A percentile compares a stretch with the other conserved stretches of the same genome.
phyloP scores from a whole-genome alignment of 1,139 yeast genomes.

The Geotrichum cucujoidarum region DNA sequence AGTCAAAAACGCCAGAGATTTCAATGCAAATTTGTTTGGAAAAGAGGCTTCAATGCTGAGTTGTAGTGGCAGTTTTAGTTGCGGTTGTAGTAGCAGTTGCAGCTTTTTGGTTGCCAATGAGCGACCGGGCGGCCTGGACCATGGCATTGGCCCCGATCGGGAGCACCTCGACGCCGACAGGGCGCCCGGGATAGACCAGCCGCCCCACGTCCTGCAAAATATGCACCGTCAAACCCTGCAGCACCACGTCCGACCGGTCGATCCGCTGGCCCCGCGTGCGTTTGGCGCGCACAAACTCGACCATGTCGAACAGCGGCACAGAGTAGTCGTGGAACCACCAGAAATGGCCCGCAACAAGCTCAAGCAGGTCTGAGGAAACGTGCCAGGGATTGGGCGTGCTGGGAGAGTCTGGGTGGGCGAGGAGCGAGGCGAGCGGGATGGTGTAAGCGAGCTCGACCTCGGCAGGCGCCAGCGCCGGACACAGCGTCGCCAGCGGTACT shows the following conservation, averaged over 20 bases:
- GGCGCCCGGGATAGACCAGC: constrained; percentile 1
- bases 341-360: constrained; percentile 1
- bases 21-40: no score
- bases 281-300: background rate
- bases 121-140: no score
- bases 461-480: constrained; percentile 22
- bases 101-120: background rate
- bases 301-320: background rate
- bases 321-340: constrained; percentile 20
- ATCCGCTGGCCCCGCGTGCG: no score
- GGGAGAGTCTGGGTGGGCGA: no score
- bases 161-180: background rate
- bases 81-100: no score
- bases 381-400: constrained; percentile 15
- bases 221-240: constrained; percentile 34
- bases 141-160: constrained; percentile 12
- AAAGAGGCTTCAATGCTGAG: no score
- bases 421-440: constrained; percentile 23
- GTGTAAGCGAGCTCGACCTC: constrained; percentile 31
- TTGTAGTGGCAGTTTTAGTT: no score
- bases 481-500: constrained; percentile 14
- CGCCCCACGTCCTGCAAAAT: constrained; percentile 28
- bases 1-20: no score
- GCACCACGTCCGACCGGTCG: background rate
- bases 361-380: constrained; percentile 1